Conservation (phyloP, 2,329 filamentous ascomycete genomes). For the Beauveria asiatica region DNA sequence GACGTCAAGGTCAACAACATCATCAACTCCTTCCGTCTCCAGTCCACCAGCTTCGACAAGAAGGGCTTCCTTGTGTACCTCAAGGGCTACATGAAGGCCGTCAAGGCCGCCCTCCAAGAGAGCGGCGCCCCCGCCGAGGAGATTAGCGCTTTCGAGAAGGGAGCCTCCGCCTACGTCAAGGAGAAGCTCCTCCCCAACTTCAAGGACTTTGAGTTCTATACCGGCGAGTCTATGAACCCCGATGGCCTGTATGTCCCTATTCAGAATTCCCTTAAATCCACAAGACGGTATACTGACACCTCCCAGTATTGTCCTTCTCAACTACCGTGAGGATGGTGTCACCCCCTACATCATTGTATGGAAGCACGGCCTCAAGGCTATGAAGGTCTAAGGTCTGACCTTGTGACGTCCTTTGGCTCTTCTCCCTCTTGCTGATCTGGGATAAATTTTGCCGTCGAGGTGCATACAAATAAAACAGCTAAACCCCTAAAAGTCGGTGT, state of each 20-base stretch:
- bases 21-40: slow-evolving; percentile 83
- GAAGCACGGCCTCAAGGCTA: slow-evolving; percentile 86
- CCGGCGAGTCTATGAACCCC: slow-evolving; percentile 84
- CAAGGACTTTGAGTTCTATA: slow-evolving; percentile 94
- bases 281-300: slow-evolving; percentile 12
- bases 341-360: slow-evolving; percentile 86
- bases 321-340: slow-evolving; percentile 93
- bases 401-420: neutral
- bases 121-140: slow-evolving; percentile 54
- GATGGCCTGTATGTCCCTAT: slow-evolving; percentile 72
- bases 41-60: slow-evolving; percentile 75
- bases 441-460: neutral
- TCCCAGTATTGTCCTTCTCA: slow-evolving; percentile 74
- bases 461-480: neutral
- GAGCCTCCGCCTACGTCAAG: slow-evolving; percentile 68
- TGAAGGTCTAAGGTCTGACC: slow-evolving; percentile 68
- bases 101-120: slow-evolving; percentile 63
- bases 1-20: slow-evolving; percentile 81
- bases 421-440: neutral
- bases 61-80: slow-evolving; percentile 75
- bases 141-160: slow-evolving; percentile 71
- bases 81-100: slow-evolving; percentile 88
- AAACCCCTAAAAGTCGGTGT: neutral
- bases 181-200: slow-evolving; percentile 74
- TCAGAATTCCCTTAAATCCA: neutral